Evolutionary conservation across 352 stramenopile genomes (phyloP).

Genomic region (Peronospora destructor): DNA sequence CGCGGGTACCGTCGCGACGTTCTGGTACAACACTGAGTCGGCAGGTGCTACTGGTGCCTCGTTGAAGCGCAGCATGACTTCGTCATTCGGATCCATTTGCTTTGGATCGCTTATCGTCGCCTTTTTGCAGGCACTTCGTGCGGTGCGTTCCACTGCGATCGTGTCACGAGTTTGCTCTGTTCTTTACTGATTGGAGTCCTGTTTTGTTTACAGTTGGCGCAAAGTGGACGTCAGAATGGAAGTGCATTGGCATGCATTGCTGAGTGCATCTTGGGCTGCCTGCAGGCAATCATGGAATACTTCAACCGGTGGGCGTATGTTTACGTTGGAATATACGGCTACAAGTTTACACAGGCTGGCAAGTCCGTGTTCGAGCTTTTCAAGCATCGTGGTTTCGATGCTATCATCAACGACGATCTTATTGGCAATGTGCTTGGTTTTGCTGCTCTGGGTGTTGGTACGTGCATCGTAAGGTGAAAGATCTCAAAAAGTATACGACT

Average conservation of each 20-base stretch:
- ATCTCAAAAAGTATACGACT: not conserved
- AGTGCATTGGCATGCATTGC: conserved; percentile 68
- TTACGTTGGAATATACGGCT: conserved; percentile 91
- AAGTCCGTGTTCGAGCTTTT: conserved; percentile 92
- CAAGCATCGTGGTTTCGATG: conserved; percentile 88
- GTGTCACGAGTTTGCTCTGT: not conserved
- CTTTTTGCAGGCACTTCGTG: conserved; percentile 86
- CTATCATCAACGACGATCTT: conserved; percentile 95
- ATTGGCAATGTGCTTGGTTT: conserved; percentile 90
- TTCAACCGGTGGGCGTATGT: conserved; percentile 93
- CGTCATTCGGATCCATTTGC: conserved; percentile 93
- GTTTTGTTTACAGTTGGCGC: conserved; percentile 38
- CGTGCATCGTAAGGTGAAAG: not conserved
- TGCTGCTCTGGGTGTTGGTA: conserved; percentile 82
- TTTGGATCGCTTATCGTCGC: conserved; percentile 91
- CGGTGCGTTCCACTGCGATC: conserved; percentile 25
- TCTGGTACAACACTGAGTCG: conserved; percentile 91
- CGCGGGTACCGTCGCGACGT: conserved; percentile 90
- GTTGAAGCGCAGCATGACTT: conserved; percentile 82
- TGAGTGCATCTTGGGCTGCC: conserved; percentile 75
- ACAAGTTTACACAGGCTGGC: conserved; percentile 90
- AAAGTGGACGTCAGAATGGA: conserved; percentile 65
- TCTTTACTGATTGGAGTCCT: conserved; percentile 1
- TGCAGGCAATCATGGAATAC: conserved; percentile 87
- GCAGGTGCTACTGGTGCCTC: conserved; percentile 74